These are phyloP conservation scores for Saccharomyces uvarum DNA, from an alignment of 1,139 yeast genomes.

Conservation along the genomic window DNA sequence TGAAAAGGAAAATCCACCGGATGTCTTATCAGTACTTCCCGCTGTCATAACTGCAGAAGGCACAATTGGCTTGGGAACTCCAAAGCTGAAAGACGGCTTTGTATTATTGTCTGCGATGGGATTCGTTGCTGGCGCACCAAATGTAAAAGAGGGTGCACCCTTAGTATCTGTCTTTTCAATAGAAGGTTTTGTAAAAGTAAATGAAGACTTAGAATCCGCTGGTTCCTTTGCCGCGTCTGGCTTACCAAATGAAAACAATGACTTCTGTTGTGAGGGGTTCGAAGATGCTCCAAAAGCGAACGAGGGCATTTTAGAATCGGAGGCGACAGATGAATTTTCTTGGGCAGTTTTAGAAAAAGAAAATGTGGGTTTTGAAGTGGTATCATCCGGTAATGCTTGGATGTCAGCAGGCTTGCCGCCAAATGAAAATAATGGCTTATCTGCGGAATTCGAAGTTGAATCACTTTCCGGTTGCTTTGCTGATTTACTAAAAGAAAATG, in stretches of 20 bases:
- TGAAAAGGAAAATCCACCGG: neutral
- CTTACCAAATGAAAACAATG: conserved; percentile 7
- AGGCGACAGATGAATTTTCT: neutral
- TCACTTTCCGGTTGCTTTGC: neutral
- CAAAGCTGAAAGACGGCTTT: conserved; percentile 2
- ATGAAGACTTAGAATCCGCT: conserved; percentile 1
- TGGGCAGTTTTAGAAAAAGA: conserved; percentile 9
- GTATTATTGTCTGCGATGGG: neutral
- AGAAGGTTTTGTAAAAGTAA: neutral
- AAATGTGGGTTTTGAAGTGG: conserved; percentile 9
- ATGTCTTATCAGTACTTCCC: neutral
- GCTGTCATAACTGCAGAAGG: neutral
- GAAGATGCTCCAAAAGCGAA: conserved; percentile 9
- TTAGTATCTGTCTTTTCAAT: neutral
- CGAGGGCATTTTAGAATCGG: conserved; percentile 4
- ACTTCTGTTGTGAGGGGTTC: neutral
- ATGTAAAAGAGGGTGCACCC: conserved; percentile 3
- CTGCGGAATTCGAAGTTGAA: neutral
- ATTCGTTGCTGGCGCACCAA: neutral
- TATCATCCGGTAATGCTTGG: neutral
- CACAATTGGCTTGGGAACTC: neutral
- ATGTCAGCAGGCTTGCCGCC: neutral
- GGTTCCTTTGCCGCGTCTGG: neutral
- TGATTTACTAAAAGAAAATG: neutral
- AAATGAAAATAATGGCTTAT: conserved; percentile 3